A percentile compares a stretch with the other conserved stretches of the same genome.
phyloP scores from a whole-genome alignment of 345 rosid genomes.

The Aquilaria malaccensis region DNA sequence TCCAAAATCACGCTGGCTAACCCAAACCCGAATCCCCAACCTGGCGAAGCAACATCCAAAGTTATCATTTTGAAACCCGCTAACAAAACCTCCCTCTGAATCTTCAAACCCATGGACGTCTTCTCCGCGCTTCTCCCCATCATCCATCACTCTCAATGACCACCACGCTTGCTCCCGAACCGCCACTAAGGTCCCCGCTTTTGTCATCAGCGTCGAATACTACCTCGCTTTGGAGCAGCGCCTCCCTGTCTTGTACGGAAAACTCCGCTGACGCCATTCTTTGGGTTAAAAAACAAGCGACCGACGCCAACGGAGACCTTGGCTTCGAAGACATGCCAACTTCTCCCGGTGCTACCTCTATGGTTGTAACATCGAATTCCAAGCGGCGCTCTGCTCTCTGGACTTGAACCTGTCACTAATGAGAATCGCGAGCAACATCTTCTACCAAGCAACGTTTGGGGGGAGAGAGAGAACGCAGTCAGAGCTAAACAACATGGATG shows the following conservation, averaged over 20 bases:
- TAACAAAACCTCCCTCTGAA: not conserved
- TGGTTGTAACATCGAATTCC: not conserved
- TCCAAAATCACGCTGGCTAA: too few relatives aligned
- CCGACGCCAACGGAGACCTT: not conserved
- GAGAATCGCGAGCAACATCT: not conserved
- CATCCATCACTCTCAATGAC: not conserved
- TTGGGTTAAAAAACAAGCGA: not conserved
- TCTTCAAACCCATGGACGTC: too few relatives aligned
- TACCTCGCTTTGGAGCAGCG: not conserved
- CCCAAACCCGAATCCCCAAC: not conserved
- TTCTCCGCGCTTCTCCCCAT: not conserved
- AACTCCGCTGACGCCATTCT: not conserved
- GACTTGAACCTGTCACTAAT: not conserved
- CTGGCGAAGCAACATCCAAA: not conserved
- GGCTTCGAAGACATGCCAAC: not conserved
- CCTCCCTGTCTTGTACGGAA: not conserved
- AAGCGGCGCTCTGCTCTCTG: not conserved
- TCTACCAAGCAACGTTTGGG: not conserved
- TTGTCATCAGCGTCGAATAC: not conserved
- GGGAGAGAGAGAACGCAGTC: not conserved
- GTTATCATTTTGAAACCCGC: not conserved
- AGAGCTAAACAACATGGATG: not conserved
- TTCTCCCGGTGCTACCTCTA: not conserved
- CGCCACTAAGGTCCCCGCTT: not conserved
- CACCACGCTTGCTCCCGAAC: not conserved